Base-by-base conservation (phyloP, 164 flowering plant species). In the Vitis amurensis region DNA sequence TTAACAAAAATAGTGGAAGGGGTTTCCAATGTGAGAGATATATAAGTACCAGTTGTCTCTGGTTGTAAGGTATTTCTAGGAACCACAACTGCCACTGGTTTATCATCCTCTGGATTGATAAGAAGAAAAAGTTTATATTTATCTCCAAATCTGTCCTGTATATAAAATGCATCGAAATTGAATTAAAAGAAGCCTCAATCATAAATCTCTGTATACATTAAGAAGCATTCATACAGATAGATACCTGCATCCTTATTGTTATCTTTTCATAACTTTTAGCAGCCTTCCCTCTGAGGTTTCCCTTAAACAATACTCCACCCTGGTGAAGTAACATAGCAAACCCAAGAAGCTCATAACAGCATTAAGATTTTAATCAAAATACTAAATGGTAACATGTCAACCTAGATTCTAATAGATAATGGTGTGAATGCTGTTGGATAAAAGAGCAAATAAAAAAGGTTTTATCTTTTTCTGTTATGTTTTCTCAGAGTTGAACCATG, bases 31-130 rank as follows among this genome's bases (percentile, higher is more conserved):
- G 12, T n/a, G 4, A 68, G 51, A 68, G 63, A 51, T 63, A 29
- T 50, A 63, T 15, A 65, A 31, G 9, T 84, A 92, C 98, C 94
- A 29, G 97, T 79, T 47, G 89, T 77, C 80, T 91, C 98, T 72
- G 96, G 92, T 76, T 91, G 94, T 78, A 95, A 78, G 59, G 91
- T 85, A 76, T 59, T 83, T 74, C 76, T 80, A 49, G 98, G 99
- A 79, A 93, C 93, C 57, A 95, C 97, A 71, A 95, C 97, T 31
- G 98, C 98, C 63, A 95, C 94, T 52, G 99, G 99, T 76, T 85
- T 88, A 80, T 95, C 98, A 87, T 95, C 99, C 78, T 95, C 97
- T 30, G 97, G 99, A 81, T 90, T 91, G 74, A 86, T 79, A 68
- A 95, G 80, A 74, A 93, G 94, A 76, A 95, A 95, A 76, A 95